Conservation (phyloP, 2,329 filamentous ascomycete species). For the Kalaharituber pfeilii region DNA sequence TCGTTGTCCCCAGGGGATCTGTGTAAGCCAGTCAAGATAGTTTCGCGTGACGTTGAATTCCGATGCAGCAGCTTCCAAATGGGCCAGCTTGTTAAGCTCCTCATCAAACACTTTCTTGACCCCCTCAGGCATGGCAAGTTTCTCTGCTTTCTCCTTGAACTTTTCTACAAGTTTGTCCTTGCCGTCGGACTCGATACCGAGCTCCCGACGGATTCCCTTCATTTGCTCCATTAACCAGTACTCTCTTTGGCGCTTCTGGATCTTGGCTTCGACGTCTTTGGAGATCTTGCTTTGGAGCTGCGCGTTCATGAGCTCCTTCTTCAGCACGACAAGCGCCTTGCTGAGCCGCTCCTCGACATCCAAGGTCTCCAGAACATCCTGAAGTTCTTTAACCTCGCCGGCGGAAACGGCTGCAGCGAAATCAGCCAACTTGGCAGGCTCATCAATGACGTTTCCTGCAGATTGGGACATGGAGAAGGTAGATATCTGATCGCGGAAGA, state of each 20-base stretch:
- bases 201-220: constrained; percentile 91
- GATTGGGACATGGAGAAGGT: constrained; percentile 94
- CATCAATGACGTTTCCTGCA: constrained; percentile 83
- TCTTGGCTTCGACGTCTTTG: constrained; percentile 94
- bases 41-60: constrained; percentile 98
- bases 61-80: constrained; percentile 85
- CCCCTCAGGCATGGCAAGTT: constrained; percentile 88
- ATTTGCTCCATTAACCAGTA: constrained; percentile 99
- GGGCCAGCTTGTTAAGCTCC: constrained; percentile 89
- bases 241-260: constrained; percentile 89
- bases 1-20: constrained; percentile 91
- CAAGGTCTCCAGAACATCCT: constrained; percentile 74
- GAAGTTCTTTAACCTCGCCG: constrained; percentile 77
- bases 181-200: constrained; percentile 91
- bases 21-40: constrained; percentile 95
- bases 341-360: constrained; percentile 85
- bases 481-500: constrained; percentile 94
- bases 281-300: constrained; percentile 93
- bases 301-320: constrained; percentile 97
- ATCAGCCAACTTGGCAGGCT: constrained; percentile 86
- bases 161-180: constrained; percentile 97
- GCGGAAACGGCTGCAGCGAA: constrained; percentile 95
- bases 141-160: constrained; percentile 87
- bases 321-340: constrained; percentile 79
- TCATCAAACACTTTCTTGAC: constrained; percentile 98